Conservation (phyloP, 805 yeast species). For the Kodamaea jinghongensis region DNA sequence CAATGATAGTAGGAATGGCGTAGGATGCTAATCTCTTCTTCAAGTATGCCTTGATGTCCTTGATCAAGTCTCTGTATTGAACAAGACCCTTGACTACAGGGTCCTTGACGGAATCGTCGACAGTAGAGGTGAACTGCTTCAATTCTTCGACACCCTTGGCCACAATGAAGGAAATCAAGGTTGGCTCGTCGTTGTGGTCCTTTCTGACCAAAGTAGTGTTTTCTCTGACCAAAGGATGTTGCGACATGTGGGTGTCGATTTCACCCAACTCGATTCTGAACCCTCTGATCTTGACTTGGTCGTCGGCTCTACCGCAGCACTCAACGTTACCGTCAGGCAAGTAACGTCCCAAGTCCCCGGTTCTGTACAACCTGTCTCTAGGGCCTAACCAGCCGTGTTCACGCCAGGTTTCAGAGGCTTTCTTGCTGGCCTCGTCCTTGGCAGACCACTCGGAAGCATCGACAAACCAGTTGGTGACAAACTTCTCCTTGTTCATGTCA, state of each 20-base stretch:
- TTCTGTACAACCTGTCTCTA: slow-evolving; percentile 91
- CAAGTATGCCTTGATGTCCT: slow-evolving; percentile 70
- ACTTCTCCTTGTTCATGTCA: slow-evolving; percentile 82
- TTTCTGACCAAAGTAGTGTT: slow-evolving; percentile 89
- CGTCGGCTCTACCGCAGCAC: slow-evolving; percentile 98
- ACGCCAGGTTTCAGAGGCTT: slow-evolving; percentile 62
- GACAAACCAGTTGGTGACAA: slow-evolving; percentile 89
- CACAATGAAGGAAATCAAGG: slow-evolving; percentile 86
- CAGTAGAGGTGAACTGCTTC: slow-evolving; percentile 47
- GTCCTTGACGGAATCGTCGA: slow-evolving; percentile 45
- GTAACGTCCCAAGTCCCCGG: slow-evolving; percentile 97
- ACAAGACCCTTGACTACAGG: slow-evolving; percentile 78
- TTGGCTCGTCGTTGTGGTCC: slow-evolving; percentile 90
- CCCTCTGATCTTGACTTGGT: slow-evolving; percentile 97
- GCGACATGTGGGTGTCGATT: slow-evolving; percentile 95
- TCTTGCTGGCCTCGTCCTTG: slow-evolving; percentile 46
- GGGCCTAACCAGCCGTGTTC: slow-evolving; percentile 82
- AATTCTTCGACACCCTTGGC: slow-evolving; percentile 52
- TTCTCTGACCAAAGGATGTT: slow-evolving; percentile 89
- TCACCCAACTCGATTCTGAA: slow-evolving; percentile 98
- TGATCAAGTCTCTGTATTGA: slow-evolving; percentile 69
- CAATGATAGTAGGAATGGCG: slow-evolving; percentile 89
- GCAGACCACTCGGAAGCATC: slow-evolving; percentile 61
- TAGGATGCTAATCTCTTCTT: slow-evolving; percentile 88
- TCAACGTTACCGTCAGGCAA: slow-evolving; percentile 97